Evolutionary conservation across 805 yeast species (phyloP), one percentile per base, ranked within the genome.

Genomic region (Lachancea kluyveri): DNA sequence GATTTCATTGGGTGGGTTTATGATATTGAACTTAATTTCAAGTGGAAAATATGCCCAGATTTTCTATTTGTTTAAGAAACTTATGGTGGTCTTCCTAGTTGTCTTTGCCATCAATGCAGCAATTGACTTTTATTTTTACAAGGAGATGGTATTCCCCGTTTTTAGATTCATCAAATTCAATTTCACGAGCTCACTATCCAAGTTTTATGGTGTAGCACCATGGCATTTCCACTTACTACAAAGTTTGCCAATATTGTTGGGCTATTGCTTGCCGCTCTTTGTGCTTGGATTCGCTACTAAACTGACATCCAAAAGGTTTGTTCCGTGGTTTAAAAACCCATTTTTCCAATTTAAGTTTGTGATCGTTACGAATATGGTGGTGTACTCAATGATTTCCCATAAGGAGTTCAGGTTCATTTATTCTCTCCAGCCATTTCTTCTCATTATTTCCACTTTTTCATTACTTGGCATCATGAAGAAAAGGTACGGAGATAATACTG

Each of bases 401-500:
- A 92, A 92, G 52, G 99, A 92, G 52, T 82, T 87, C 45, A 68
- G 99, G 27, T 92, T 92, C 54, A 66, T 94, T 11, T 86, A 79
- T 45, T 95, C 94, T 2, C 51, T 92, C 31, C 77, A 83, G 59
- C 96, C 98, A 1, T 46, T 85, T 2, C 58, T 86, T 39, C 62
- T 80, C 10, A 34, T 74, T 2, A 52, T 76, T 14, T 28, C 37
- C 2, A 28, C 27, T 19, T 11, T 24, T 12, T 26, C 27, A 3
- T 13, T 24, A 7, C 4, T 16, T 8, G 6, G 15, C 16, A 13
- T 12, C 19, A n/a, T n/a, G 11, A 4, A 24, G 12, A n/a, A 19
- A 24, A 8, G 8, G 11, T 12, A n/a, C 11, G 24, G 11, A n/a
- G 24, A n/a, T 6, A 22, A 22, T n/a, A 6, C 16, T n/a, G 16